These are phyloP conservation scores for Aspergillus taichungensis DNA, from an alignment of 495 filamentous ascomycete species.

Conservation along the genomic window DNA sequence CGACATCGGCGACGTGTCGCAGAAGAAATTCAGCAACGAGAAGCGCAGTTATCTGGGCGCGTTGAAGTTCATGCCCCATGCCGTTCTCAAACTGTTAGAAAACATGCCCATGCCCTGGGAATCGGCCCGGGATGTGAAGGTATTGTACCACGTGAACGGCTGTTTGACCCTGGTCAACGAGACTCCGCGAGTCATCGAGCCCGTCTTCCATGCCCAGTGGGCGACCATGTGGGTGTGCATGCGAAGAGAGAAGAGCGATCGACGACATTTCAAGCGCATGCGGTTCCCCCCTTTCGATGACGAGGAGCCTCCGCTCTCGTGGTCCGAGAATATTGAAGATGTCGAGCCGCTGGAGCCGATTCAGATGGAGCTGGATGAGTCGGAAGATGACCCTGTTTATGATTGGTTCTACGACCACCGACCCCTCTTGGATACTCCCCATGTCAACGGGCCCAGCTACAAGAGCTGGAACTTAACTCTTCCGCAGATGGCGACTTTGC, in stretches of 20 bases:
- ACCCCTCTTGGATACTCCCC: slow-evolving; percentile 81
- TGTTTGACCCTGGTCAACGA: slow-evolving; percentile 97
- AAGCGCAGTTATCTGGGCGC: slow-evolving; percentile 97
- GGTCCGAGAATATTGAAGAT: slow-evolving; percentile 98
- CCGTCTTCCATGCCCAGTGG: slow-evolving; percentile 98
- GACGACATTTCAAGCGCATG: slow-evolving; percentile 97
- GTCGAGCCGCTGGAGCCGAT: slow-evolving; percentile 97
- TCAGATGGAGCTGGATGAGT: slow-evolving; percentile 96
- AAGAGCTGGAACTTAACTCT: slow-evolving; percentile 91
- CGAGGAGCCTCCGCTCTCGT: slow-evolving; percentile 93
- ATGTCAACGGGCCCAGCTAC: slow-evolving; percentile 96
- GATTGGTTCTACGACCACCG: slow-evolving; percentile 99
- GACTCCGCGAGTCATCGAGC: slow-evolving; percentile 92
- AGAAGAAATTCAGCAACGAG: slow-evolving; percentile 98
- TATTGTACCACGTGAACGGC: slow-evolving; percentile 96
- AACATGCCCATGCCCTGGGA: slow-evolving; percentile 99
- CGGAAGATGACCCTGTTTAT: slow-evolving; percentile 82
- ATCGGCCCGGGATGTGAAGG: slow-evolving; percentile 88
- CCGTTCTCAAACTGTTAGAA: slow-evolving; percentile 96
- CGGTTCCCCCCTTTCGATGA: slow-evolving; percentile 98
- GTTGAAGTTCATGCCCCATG: slow-evolving; percentile 99
- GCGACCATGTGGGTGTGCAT: slow-evolving; percentile 99
- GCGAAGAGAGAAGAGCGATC: slow-evolving; percentile 94
- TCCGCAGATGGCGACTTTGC: slow-evolving; percentile 92
- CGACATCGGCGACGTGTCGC: slow-evolving; percentile 98